Conservation (phyloP, 352 stramenopile species). For the Halophytophthora polymorphica region DNA sequence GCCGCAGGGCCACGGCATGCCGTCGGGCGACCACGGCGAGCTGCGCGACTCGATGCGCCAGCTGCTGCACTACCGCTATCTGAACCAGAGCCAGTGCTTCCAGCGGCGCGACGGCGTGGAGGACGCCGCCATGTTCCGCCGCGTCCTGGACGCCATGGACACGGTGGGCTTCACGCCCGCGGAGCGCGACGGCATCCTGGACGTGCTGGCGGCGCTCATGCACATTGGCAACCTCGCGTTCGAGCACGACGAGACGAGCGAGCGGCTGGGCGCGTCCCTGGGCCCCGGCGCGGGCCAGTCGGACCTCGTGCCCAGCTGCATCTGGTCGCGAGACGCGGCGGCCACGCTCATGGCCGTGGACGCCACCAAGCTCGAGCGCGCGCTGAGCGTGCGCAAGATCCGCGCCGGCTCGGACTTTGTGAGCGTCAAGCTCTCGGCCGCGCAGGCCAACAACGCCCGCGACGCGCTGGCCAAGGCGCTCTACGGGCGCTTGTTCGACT, state of each 20-base stretch:
- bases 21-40: slow-evolving; percentile 41
- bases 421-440: slow-evolving; percentile 78
- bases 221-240: slow-evolving; percentile 89
- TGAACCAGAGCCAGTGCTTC: slow-evolving; percentile 87
- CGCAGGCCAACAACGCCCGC: slow-evolving; percentile 79
- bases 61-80: slow-evolving; percentile 76
- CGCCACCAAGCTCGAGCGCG: slow-evolving; percentile 61
- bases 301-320: slow-evolving; percentile 55
- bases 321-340: slow-evolving; percentile 71
- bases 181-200: slow-evolving; percentile 78
- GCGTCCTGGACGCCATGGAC: slow-evolving; percentile 76
- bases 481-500: slow-evolving; percentile 89
- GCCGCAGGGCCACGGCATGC: slow-evolving; percentile 30
- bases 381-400: slow-evolving; percentile 79
- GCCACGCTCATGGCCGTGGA: slow-evolving; percentile 72
- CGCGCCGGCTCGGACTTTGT: slow-evolving; percentile 80
- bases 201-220: slow-evolving; percentile 80
- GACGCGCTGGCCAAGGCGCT: slow-evolving; percentile 83
- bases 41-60: slow-evolving; percentile 40
- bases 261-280: slow-evolving; percentile 40
- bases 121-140: slow-evolving; percentile 75
- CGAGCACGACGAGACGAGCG: slow-evolving; percentile 69
- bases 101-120: slow-evolving; percentile 69
- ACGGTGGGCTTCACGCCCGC: slow-evolving; percentile 79
- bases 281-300: slow-evolving; percentile 20